Conservation (phyloP, 257 asterid species). For the Solanum pinnatisectum region DNA sequence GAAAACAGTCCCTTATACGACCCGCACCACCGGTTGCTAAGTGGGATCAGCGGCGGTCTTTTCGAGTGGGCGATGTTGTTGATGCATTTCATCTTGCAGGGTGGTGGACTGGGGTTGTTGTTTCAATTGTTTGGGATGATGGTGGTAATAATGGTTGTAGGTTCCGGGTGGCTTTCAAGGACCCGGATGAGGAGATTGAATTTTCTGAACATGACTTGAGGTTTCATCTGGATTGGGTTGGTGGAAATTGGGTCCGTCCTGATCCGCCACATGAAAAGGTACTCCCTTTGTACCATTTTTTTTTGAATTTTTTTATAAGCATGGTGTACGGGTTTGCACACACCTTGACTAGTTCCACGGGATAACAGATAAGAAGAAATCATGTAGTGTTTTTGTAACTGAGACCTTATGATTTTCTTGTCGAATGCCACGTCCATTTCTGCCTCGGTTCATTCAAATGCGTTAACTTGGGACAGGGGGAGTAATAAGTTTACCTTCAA, state of each 20-base stretch:
- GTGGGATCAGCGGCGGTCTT: neutral
- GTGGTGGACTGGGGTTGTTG: neutral
- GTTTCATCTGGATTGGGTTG: neutral
- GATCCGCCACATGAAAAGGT: neutral
- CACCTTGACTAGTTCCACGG: neutral
- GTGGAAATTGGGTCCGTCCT: neutral
- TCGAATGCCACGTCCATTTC: neutral
- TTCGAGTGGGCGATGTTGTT: neutral
- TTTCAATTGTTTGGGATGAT: neutral
- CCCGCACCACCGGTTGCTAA: neutral
- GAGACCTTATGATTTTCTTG: neutral
- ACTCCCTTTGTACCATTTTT: neutral
- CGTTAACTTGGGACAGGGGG: neutral
- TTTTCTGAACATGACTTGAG: neutral
- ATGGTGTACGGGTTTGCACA: neutral
- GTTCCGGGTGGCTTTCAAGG: neutral
- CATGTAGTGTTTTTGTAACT: neutral
- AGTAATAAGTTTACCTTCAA: neutral
- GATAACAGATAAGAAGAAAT: neutral
- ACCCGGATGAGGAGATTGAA: neutral
- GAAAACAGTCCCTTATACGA: neutral
- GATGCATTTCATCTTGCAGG: neutral
- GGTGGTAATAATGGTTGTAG: neutral
- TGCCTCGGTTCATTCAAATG: neutral
- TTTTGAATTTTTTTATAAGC: too few species aligned